These are phyloP conservation scores for Puccinellia tenuiflora DNA, from an alignment of 176 grass and related monocot genomes.

Conservation along the genomic window DNA sequence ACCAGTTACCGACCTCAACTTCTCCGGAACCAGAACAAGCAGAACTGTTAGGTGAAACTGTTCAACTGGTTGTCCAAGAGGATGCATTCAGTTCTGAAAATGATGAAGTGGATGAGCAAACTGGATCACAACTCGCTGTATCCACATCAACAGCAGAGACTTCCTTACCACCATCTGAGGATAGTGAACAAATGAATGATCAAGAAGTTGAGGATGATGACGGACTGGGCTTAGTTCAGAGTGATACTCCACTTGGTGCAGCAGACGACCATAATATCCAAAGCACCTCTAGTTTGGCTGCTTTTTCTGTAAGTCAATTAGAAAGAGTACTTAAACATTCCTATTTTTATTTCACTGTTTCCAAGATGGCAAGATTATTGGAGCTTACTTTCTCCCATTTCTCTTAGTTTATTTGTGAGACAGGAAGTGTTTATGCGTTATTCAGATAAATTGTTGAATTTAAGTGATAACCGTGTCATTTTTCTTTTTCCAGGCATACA, in stretches of 20 bases:
- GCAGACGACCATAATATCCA: constrained; percentile 35
- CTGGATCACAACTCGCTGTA: constrained; percentile 32
- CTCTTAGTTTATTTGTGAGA: neutral
- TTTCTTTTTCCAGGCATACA: constrained; percentile 25
- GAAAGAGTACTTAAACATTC: neutral
- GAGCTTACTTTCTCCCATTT: neutral
- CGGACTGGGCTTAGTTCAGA: constrained; percentile 65
- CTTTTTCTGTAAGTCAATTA: constrained; percentile 49
- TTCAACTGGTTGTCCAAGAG: constrained; percentile 10
- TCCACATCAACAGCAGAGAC: constrained; percentile 33
- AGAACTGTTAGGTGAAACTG: constrained; percentile 50
- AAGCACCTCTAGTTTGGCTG: constrained; percentile 37
- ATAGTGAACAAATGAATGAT: constrained; percentile 29
- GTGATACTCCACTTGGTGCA: constrained; percentile 39
- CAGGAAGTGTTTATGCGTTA: neutral
- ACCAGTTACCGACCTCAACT: constrained; percentile 9
- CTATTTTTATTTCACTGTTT: neutral
- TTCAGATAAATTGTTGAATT: neutral
- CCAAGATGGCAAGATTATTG: neutral
- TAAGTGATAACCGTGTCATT: neutral
- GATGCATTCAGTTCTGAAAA: constrained; percentile 24
- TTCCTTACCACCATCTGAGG: constrained; percentile 41
- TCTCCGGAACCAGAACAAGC: constrained; percentile 34
- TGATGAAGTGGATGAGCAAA: constrained; percentile 47
- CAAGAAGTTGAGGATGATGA: constrained; percentile 55